phyloP scores from a whole-genome alignment of 2,329 filamentous ascomycete species.

The Aspergillus pseudoterreus region DNA sequence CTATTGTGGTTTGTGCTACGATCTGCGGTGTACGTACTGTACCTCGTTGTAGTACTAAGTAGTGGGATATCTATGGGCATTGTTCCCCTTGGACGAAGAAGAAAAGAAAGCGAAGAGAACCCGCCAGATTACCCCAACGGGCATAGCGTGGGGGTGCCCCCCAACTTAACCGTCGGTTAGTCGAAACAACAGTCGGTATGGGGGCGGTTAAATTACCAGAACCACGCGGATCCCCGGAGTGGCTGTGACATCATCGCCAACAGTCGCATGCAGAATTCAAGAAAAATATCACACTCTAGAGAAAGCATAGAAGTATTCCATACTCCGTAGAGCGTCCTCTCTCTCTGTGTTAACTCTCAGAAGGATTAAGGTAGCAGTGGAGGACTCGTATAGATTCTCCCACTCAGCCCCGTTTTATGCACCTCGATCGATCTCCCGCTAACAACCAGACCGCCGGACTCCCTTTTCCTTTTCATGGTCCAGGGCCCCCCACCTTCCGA shows the following conservation, averaged over 20 bases:
- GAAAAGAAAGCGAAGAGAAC: not conserved
- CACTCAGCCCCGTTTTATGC: not conserved
- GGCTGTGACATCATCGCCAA: not conserved
- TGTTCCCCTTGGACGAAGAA: not conserved
- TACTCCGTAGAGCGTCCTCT: too few relatives aligned
- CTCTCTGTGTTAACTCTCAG: too few relatives aligned
- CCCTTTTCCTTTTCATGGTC: slow-evolving; percentile 10
- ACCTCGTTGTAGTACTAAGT: too few relatives aligned
- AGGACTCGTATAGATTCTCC: not conserved
- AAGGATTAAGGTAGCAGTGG: too few relatives aligned
- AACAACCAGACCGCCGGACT: slow-evolving; percentile 27
- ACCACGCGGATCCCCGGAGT: not conserved
- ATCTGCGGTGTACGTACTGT: too few relatives aligned
- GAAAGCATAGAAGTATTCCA: too few relatives aligned
- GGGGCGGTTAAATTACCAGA: not conserved
- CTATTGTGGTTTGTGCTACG: too few relatives aligned
- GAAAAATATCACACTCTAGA: too few relatives aligned
- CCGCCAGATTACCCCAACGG: not conserved
- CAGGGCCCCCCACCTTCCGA: slow-evolving; percentile 2
- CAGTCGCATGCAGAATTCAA: not conserved
- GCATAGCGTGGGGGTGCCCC: slow-evolving; percentile 22
- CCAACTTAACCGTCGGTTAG: not conserved
- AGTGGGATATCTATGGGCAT: too few relatives aligned
- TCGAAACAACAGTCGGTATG: not conserved
- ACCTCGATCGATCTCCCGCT: slow-evolving; percentile 21